A percentile compares a stretch with the other conserved stretches of the same genome.
Conservation (phyloP, 2,329 filamentous ascomycete genomes). For the Apiospora arundinis region DNA sequence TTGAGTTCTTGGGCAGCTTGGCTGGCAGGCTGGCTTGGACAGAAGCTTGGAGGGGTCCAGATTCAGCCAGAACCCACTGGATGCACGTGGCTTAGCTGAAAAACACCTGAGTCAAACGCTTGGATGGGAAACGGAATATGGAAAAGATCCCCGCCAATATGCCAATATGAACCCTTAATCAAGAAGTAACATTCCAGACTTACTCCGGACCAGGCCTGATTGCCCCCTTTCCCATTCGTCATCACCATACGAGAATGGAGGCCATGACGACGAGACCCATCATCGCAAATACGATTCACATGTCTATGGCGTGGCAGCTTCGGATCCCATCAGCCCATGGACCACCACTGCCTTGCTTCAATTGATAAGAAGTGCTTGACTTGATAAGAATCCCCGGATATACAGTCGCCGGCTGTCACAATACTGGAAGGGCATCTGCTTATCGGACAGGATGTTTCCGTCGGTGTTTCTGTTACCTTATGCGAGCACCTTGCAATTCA, state of each 20-base stretch:
- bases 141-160: not conserved
- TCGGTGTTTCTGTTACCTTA: not conserved
- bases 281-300: not conserved
- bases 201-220: too few species aligned
- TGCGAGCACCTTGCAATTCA: not conserved
- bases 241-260: not conserved
- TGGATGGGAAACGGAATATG: too few species aligned
- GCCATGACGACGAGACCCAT: not conserved
- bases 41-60: not conserved
- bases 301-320: not conserved
- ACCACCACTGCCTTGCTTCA: not conserved
- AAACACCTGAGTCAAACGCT: too few species aligned
- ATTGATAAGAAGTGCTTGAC: too few species aligned
- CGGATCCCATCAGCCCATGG: not conserved
- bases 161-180: not conserved
- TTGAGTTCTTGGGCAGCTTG: too few species aligned
- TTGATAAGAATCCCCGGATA: too few species aligned
- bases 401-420: too few species aligned
- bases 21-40: too few species aligned
- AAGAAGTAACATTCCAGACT: too few species aligned
- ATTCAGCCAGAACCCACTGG: not conserved
- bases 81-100: not conserved
- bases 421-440: not conserved
- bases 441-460: not conserved
- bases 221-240: not conserved